Evolutionary conservation across 1,284 basidiomycete species (phyloP).

Genomic region (Bondarzewia mesenterica): DNA sequence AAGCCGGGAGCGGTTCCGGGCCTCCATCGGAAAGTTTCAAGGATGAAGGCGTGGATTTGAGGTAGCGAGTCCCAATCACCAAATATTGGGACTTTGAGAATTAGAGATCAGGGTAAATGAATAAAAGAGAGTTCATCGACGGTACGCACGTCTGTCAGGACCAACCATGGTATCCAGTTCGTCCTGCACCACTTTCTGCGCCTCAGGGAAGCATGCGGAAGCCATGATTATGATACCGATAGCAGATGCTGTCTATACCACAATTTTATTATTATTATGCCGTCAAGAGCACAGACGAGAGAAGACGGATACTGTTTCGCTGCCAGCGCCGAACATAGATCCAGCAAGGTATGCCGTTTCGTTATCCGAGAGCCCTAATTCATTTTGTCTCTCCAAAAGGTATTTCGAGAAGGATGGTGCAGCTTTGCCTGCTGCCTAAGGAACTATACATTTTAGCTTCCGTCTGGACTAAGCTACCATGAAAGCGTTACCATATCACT

Average conservation of each 20-base stretch:
- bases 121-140: neutral
- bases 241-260: constrained; percentile 38
- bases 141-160: constrained; percentile 33
- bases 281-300: neutral
- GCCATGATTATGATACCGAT: constrained; percentile 55
- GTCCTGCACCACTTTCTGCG: constrained; percentile 45
- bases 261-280: no score
- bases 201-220: constrained; percentile 50
- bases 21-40: constrained; percentile 57
- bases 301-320: constrained; percentile 39
- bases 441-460: neutral
- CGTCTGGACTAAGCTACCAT: neutral
- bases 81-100: constrained; percentile 35
- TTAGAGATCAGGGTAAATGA: neutral
- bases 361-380: constrained; percentile 40
- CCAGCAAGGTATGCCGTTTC: constrained; percentile 57
- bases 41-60: constrained; percentile 51
- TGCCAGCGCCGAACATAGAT: constrained; percentile 56
- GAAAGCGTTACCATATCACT: constrained; percentile 31
- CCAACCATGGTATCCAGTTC: constrained; percentile 58
- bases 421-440: constrained; percentile 27
- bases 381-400: constrained; percentile 42
- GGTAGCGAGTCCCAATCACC: constrained; percentile 43
- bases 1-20: constrained; percentile 46
- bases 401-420: constrained; percentile 47